Base-by-base conservation (phyloP, 2,329 filamentous ascomycete genomes). In the Monosporascus sp. region DNA sequence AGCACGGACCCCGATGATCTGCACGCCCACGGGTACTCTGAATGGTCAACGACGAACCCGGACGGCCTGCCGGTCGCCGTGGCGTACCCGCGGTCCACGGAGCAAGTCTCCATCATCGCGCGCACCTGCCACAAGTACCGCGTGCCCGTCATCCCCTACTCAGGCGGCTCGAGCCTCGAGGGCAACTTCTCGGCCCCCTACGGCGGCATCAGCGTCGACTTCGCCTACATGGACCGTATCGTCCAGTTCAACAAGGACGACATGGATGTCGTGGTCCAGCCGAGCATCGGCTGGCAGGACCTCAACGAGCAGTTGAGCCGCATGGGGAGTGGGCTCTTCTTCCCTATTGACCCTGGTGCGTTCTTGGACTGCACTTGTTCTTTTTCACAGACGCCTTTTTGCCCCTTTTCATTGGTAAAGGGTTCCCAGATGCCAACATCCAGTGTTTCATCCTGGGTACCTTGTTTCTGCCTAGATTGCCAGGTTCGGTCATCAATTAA, bases 211-310 rank as follows among this genome's bases (percentile, higher is more conserved):
- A 93, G 89, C 60, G 88, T 97, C 49, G 92, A 97, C 66, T 97
- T 97, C 68, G 82, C 84, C 1, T 84, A 83, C 64, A 97, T 97
- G 92, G 87, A 96, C 68, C 77, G 85, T 63, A 87, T 96, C 26
- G 62, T 97, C 31, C 78, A 85, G 51, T 78, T 96, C 53, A 88
- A 96, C 68, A 86, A 88, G 60, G 87, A 89, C 4, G 92, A 96
- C 68, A 91, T 96, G 88, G 92, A 97, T 63, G 79, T 96, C 49
- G 89, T 96, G 5, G 91, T 97, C 3, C 92, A 97, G 68, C 92
- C 92, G 3, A 89, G 88, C 7, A 86, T 97, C 9, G 87, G 88
- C n/a, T 97, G 91, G 91, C 91, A 95, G 80, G 84, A 88, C 50
- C 74, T 97, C 54, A 97, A 97, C 63, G 84, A 87, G 59, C 73